Percentiles rank a stretch among this genome's conserved stretches.
These are phyloP conservation scores for Saururus chinensis DNA, from an alignment of 164 flowering plant genomes.

Conservation along the genomic window DNA sequence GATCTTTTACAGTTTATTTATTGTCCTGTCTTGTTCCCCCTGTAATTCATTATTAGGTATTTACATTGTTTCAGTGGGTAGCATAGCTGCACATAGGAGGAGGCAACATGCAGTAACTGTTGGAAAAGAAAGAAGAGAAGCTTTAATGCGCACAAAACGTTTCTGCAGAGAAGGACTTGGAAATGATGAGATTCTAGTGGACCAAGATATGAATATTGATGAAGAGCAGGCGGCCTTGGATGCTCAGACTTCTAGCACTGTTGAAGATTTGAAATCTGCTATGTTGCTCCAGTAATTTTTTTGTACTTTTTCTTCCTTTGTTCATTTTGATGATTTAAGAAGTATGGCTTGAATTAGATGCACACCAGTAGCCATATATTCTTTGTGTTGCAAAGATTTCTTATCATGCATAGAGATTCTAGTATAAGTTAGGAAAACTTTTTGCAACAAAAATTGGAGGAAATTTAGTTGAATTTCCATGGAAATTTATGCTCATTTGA, in stretches of 20 bases:
- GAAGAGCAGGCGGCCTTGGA: slow-evolving; percentile 60
- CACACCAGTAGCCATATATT: too few relatives aligned
- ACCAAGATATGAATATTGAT: slow-evolving; percentile 61
- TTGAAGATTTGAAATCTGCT: slow-evolving; percentile 54
- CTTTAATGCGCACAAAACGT: slow-evolving; percentile 73
- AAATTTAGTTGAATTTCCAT: too few relatives aligned
- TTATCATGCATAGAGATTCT: too few relatives aligned
- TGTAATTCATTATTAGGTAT: not conserved
- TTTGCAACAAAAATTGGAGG: too few relatives aligned
- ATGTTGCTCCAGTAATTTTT: slow-evolving; percentile 37
- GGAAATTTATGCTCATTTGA: too few relatives aligned
- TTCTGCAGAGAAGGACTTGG: slow-evolving; percentile 64
- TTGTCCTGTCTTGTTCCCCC: too few relatives aligned
- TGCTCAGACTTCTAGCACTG: slow-evolving; percentile 55
- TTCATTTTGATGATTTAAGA: not conserved
- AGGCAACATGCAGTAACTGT: slow-evolving; percentile 68
- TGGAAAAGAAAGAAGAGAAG: slow-evolving; percentile 83
- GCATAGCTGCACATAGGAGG: slow-evolving; percentile 56
- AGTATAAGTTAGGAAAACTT: too few relatives aligned
- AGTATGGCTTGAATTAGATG: not conserved
- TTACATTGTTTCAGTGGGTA: slow-evolving; percentile 45
- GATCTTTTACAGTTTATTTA: too few relatives aligned
- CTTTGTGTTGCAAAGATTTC: too few relatives aligned
- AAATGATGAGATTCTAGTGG: slow-evolving; percentile 28
- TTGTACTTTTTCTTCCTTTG: not conserved